Conservation (phyloP, 2,329 filamentous ascomycete species). For the Juglanconis oblonga region DNA sequence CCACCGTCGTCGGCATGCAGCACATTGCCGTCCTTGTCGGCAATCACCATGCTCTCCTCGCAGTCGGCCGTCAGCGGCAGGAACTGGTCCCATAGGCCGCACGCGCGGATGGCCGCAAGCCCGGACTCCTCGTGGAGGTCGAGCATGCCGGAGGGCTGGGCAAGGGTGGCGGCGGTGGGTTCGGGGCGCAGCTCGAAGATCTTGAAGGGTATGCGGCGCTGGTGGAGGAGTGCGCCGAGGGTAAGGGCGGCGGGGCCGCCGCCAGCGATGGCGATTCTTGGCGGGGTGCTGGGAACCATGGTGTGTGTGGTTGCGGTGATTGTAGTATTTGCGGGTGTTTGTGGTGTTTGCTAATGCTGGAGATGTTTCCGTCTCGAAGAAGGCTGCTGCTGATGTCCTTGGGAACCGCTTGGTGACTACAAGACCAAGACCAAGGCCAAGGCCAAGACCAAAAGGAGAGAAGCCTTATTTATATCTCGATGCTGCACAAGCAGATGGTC, state of each 20-base stretch:
- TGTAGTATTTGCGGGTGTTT: neutral
- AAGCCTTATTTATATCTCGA: too few species aligned
- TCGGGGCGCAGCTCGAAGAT: slow-evolving; percentile 33
- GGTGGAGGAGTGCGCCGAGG: slow-evolving; percentile 43
- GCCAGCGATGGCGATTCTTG: slow-evolving; percentile 42
- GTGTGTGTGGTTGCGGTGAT: neutral
- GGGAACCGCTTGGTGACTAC: too few species aligned
- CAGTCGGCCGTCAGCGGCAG: slow-evolving; percentile 38
- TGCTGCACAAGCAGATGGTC: too few species aligned
- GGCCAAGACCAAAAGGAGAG: too few species aligned
- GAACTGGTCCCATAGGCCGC: slow-evolving; percentile 43
- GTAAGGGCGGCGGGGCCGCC: slow-evolving; percentile 46
- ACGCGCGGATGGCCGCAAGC: slow-evolving; percentile 40
- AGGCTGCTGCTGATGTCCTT: too few species aligned
- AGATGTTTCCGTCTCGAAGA: neutral
- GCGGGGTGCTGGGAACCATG: neutral
- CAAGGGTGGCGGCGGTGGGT: slow-evolving; percentile 25
- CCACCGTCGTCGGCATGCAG: slow-evolving; percentile 23
- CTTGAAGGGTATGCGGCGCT: slow-evolving; percentile 30
- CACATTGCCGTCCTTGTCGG: slow-evolving; percentile 28
- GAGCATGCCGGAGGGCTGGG: slow-evolving; percentile 38
- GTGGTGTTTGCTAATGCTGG: neutral
- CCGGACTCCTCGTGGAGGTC: slow-evolving; percentile 48
- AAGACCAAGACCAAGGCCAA: too few species aligned
- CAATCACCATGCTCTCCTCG: slow-evolving; percentile 35